A percentile compares a stretch with the other conserved stretches of the same genome.
Evolutionary conservation across 2,329 filamentous ascomycete species (phyloP).

Genomic region (Aureobasidium sp.): DNA sequence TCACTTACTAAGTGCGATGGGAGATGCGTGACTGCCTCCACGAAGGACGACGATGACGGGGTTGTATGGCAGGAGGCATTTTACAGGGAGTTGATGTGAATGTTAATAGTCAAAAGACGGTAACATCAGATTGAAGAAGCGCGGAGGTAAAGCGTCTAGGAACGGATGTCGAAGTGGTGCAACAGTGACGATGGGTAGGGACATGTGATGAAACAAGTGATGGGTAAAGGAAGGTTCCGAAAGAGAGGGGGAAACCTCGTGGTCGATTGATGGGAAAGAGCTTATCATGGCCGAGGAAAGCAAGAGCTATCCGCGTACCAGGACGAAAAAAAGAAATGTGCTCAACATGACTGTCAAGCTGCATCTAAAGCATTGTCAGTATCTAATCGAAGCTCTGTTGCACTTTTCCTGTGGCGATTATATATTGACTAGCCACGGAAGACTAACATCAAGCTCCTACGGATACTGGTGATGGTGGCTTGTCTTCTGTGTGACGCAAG

Average conservation of each 20-base stretch:
- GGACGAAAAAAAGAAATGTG: neutral
- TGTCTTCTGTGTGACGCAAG: too few species aligned
- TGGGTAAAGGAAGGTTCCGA: neutral
- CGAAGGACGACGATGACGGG: constrained; percentile 25
- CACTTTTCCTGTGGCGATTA: too few species aligned
- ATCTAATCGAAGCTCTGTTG: too few species aligned
- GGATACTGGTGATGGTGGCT: too few species aligned
- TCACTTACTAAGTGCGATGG: constrained; percentile 8
- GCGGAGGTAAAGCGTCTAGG: neutral
- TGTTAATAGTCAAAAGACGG: neutral
- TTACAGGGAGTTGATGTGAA: neutral
- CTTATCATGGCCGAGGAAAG: neutral
- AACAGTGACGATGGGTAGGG: neutral
- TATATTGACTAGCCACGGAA: too few species aligned
- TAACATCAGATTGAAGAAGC: neutral
- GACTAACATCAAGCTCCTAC: too few species aligned
- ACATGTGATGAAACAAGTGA: neutral
- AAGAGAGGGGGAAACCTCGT: neutral
- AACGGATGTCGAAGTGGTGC: neutral
- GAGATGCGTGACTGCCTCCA: constrained; percentile 22
- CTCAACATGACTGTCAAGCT: too few species aligned
- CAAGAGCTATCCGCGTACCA: constrained; percentile 5
- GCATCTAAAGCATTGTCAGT: too few species aligned
- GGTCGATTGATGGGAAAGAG: neutral
- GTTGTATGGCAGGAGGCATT: constrained; percentile 19